Evolutionary conservation across 208 protist genomes (phyloP).

Genomic region (Crithidia acanthocephali): DNA sequence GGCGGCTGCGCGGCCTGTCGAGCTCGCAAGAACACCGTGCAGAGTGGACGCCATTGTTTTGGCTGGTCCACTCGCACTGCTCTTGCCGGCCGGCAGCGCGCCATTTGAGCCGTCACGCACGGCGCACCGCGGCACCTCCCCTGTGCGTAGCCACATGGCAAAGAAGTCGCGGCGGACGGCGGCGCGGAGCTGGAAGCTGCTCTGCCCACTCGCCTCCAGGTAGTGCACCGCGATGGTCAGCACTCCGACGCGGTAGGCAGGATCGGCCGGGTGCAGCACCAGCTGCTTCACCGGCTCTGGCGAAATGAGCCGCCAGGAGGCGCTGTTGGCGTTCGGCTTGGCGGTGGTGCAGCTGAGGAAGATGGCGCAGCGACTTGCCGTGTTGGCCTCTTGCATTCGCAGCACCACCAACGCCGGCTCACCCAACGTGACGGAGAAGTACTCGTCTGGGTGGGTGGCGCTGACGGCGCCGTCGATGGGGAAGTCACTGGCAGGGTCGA

Average conservation of each 20-base stretch:
- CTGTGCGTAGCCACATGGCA: slow-evolving; percentile 51
- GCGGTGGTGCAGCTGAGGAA: slow-evolving; percentile 69
- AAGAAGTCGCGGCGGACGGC: slow-evolving; percentile 43
- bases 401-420: slow-evolving; percentile 63
- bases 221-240: slow-evolving; percentile 83
- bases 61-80: neutral
- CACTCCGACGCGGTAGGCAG: slow-evolving; percentile 44
- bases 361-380: slow-evolving; percentile 70
- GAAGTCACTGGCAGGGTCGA: slow-evolving; percentile 31
- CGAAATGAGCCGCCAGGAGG: slow-evolving; percentile 78
- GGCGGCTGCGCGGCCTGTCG: neutral
- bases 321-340: slow-evolving; percentile 70
- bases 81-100: neutral
- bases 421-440: slow-evolving; percentile 60
- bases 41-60: slow-evolving; percentile 7
- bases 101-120: no score
- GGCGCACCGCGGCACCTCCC: slow-evolving; percentile 8
- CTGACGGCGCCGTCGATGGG: slow-evolving; percentile 32
- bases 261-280: slow-evolving; percentile 79
- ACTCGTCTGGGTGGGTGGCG: slow-evolving; percentile 55
- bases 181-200: slow-evolving; percentile 69
- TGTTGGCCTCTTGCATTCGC: slow-evolving; percentile 83
- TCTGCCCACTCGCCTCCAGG: slow-evolving; percentile 69
- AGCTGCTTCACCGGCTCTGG: slow-evolving; percentile 77
- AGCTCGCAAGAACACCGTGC: slow-evolving; percentile 2